Evolutionary conservation across 129 eudicot genomes (phyloP).

Genomic region (Silybum marianum): DNA sequence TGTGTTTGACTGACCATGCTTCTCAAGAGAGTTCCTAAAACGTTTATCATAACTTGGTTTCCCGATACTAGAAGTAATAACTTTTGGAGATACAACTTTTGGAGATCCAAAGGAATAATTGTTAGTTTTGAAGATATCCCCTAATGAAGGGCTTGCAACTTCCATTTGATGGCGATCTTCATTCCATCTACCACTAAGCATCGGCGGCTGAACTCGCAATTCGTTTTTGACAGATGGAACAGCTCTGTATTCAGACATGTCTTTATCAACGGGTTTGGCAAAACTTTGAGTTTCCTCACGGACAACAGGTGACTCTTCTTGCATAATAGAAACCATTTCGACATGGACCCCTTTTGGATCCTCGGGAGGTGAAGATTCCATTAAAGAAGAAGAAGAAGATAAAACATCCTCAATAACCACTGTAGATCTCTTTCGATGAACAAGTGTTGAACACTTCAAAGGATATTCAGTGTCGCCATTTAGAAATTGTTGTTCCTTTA

Average conservation of each 20-base stretch:
- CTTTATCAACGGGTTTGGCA: slow-evolving; percentile 34
- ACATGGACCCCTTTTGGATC: slow-evolving; percentile 35
- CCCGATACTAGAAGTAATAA: slow-evolving; percentile 29
- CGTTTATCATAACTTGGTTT: slow-evolving; percentile 33
- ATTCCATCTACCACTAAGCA: slow-evolving; percentile 20
- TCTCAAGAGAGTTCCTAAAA: slow-evolving; percentile 51
- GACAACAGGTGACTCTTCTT: slow-evolving; percentile 29
- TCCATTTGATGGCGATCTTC: slow-evolving; percentile 33
- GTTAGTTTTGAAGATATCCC: slow-evolving; percentile 29
- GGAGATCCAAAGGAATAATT: slow-evolving; percentile 31
- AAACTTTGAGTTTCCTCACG: slow-evolving; percentile 12
- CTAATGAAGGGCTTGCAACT: slow-evolving; percentile 41
- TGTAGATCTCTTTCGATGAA: slow-evolving; percentile 62
- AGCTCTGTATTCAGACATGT: slow-evolving; percentile 43
- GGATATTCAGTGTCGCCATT: slow-evolving; percentile 65
- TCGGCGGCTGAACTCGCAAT: slow-evolving; percentile 44
- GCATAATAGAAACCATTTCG: slow-evolving; percentile 22
- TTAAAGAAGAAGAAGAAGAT: slow-evolving; percentile 35
- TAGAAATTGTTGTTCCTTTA: slow-evolving; percentile 76
- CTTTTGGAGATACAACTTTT: slow-evolving; percentile 27
- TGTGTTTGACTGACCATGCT: slow-evolving; percentile 23
- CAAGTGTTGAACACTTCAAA: slow-evolving; percentile 78
- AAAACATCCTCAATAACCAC: slow-evolving; percentile 62
- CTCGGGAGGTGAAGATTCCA: slow-evolving; percentile 28
- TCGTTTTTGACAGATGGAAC: slow-evolving; percentile 38